Base-by-base conservation (phyloP, 106 monocot genomes). In the Amphibolis antarctica region DNA sequence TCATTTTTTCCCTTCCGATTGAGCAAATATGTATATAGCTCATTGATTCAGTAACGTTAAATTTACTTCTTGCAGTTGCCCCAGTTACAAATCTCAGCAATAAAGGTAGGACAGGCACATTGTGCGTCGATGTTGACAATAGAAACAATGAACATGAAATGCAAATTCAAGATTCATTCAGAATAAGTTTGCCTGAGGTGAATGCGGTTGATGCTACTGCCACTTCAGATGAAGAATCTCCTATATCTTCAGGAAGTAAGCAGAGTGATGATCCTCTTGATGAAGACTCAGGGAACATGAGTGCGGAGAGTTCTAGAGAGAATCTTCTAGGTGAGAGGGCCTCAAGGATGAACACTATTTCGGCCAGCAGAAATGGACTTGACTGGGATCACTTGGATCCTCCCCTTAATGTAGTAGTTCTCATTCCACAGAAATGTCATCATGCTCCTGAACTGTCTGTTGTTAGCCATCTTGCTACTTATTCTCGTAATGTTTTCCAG, bases 231-330 rank as follows among this genome's bases (percentile, higher is more conserved):
- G 57, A 57, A 9, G 57, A 57, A 28, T 57, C 57, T 26, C 57
- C 57, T 57, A 26, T 28, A 5, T 57, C 57, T 12, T 11, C 28
- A 28, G 28, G 57, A 57, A 57, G 57, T 28, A 23, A 13, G 14
- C 13, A 9, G 14, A 4, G 20, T 44, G 20, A 42, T 18, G n/a
- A 14, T 42, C 7, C n/a, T 11, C 11, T 9, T 42, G 42, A 61
- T 43, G 20, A 43, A 42, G 9, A 19, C 21, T n/a, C 19, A 61
- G 43, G 30, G 12, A 22, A 61, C 36, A 42, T 30, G 15, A 4
- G 60, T 43, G 18, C 11, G n/a, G 60, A 61, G n/a, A n/a, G 60
- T 30, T n/a, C 29, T 30, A 44, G 43, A 28, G 42, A 61, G 21
- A 11, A 43, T 6, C n/a, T 22, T 10, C 28, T 11, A n/a, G 60